Evolutionary conservation across 495 filamentous ascomycete species (phyloP), one percentile per base, ranked within the genome.

Genomic region (Xylona heveae): DNA sequence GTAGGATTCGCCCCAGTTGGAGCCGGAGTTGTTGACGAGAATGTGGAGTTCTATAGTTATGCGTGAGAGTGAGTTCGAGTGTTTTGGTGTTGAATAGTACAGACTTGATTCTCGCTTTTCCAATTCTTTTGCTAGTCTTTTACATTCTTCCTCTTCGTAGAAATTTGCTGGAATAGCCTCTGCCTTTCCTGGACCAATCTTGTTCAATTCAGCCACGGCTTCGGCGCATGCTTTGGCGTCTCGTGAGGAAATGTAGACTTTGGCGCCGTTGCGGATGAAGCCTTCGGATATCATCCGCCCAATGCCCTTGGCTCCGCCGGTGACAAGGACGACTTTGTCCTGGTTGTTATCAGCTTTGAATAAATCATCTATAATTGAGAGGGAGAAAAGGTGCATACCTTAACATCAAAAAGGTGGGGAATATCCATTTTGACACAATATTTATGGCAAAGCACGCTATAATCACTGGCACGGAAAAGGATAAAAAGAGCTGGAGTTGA

Each of bases 251-350:
- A 88, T 82, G 51, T 84, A 84, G 19, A 84, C 78, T 24, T 69
- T 80, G 12, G 79, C 78, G 24, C 79, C 78, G 47, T 83, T 84
- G 17, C 64, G 55, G 0, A 81, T 73, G 39, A 76, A 75, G 2
- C 78, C 74, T 42, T 82, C 71, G 0, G 78, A 73, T 38, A 77
- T 78, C 77, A 84, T 88, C 28, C 76, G 64, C 16, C 74, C 71
- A 34, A 78, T 63, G 28, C 68, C 67, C 31, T 68, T 78, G 36
- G 67, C 67, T 31, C 66, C 53, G 18, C 55, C 55, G 10, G 55
- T 57, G 14, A 59, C 44, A 13, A 58, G 49, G 30, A 54, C 52
- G 17, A 52, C 49, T 45, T 57, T 58, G 41, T 41, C 48, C 43
- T 51, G 37, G n/a, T n/a, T n/a, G n/a, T n/a, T n/a, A n/a, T n/a